Evolutionary conservation across 148 eudicot genomes (phyloP), one percentile per base, ranked within the genome.

Genomic region (Simmondsia chinensis): DNA sequence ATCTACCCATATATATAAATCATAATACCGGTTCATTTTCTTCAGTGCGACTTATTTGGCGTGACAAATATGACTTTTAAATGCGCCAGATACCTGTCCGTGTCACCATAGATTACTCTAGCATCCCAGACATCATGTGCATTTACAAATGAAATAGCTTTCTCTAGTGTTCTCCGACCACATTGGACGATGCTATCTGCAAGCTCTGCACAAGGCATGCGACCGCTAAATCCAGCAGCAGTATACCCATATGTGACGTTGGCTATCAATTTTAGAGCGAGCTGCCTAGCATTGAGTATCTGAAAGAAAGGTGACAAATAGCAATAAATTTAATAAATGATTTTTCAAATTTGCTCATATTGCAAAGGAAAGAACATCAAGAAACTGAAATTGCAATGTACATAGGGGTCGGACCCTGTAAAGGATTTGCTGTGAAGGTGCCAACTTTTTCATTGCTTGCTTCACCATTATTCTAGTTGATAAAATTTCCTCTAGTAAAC

Each of bases 101-200:
- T 85, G 74, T 85, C 99, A 59, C 99, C 95, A 65, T 91, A 85
- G 17, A 91, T 47, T 59, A 91, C 95, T 66, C 70, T 82, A 50
- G 89, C 95, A 11, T 82, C 64, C 99, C 99, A 91, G 44, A 74
- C 62, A 25, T 70, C 70, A 77, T 74, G 77, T 28, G 65, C 26
- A 63, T 79, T 74, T 29, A 91, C 95, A 68, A 64, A 57, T 49
- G 80, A 74, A 48, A 89, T 85, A 43, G 97, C 95, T 54, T 61
- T 74, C 64, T 89, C 97, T 52, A 89, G 68, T 37, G 99, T 91
- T 70, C 83, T 82, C 43, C 95, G 94, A 57, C 87, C 99, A 68
- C 99, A 91, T 64, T 91, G 99, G 46, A 91, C 97, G 35, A 91
- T 91, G 61, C 95, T 91, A 66, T 91, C 97, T 7, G 95, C 97